Base-by-base conservation (phyloP, 2,329 filamentous ascomycete species). In the Ceratocystis alfenasii region DNA sequence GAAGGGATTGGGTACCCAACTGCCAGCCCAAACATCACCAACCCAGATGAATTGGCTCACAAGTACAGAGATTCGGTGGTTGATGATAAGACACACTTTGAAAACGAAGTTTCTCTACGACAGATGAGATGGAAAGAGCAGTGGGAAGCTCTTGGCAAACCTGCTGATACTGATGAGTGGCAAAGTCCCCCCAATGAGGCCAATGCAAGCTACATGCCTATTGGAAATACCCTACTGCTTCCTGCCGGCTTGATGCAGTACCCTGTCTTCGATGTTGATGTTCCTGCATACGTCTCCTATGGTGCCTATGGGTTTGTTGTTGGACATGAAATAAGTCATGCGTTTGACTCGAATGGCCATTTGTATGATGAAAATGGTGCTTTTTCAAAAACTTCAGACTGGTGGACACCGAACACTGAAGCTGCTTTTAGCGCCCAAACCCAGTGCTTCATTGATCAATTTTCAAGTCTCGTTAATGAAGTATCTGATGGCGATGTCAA, bases 1-100 rank as follows among this genome's bases (percentile, higher is more conserved):
- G 83, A 87, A 69, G 87, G 87, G 71, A 85, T 89, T 65, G 86
- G 85, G 1, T 88, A 87, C 70, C 85, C 85, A 1, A 84, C 81
- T 1, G 80, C 80, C 70, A 82, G 79, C 67, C 86, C 86, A 1
- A 78, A 87, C 69, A 80, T 87, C 46, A 78, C 82, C 72, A 78
- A 87, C 67, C 80, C 85, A 0, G 73, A 76, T 7, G 78, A 76
- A 5, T 75, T 89, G 1, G 74, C 79, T n/a, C 72, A 79, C 0
- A 87, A 83, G 71, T 89, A 89, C 71, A 72, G 73, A 1, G 72
- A 74, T 0, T 75, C 87, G 25, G 75, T 80, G 2, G 75, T 87
- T 1, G 79, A 76, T 2, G 73, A 77, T 0, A 73, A 77, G 3
- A 75, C 77, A 0, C 84, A 81, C 72, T 88, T 87, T 69, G 74